These are phyloP conservation scores for Fistulifera pelliculosa DNA, from an alignment of 108 stramenopile species.

Conservation along the genomic window DNA sequence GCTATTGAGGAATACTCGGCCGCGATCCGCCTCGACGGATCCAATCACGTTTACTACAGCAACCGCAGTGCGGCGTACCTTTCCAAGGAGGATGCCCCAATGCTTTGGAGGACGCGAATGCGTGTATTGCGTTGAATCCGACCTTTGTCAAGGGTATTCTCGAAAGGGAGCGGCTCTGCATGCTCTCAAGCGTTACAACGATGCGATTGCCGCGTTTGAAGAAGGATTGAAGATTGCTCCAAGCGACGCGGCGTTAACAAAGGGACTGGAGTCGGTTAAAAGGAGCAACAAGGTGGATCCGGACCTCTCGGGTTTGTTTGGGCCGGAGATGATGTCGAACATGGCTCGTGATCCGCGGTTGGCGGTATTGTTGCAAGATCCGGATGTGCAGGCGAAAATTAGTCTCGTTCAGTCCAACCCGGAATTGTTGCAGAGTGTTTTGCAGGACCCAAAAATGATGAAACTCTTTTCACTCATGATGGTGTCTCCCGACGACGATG, in stretches of 20 bases:
- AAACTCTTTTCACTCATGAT: slow-evolving; percentile 69
- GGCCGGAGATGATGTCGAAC: slow-evolving; percentile 77
- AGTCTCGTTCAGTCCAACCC: slow-evolving; percentile 84
- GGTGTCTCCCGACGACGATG: slow-evolving; percentile 23
- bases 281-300: slow-evolving; percentile 66
- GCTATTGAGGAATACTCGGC: slow-evolving; percentile 95
- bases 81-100: slow-evolving; percentile 82
- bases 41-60: slow-evolving; percentile 92
- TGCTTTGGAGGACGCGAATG: slow-evolving; percentile 93
- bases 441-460: slow-evolving; percentile 82
- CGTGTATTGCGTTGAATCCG: slow-evolving; percentile 85
- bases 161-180: slow-evolving; percentile 94
- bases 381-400: slow-evolving; percentile 87
- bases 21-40: slow-evolving; percentile 90
- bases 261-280: slow-evolving; percentile 83
- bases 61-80: slow-evolving; percentile 98
- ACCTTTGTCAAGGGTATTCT: slow-evolving; percentile 88
- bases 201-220: slow-evolving; percentile 90
- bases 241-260: slow-evolving; percentile 73
- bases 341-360: slow-evolving; percentile 90
- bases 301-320: slow-evolving; percentile 55
- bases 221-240: slow-evolving; percentile 87
- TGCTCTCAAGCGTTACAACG: slow-evolving; percentile 89
- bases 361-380: slow-evolving; percentile 82
- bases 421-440: slow-evolving; percentile 62